A percentile compares a stretch with the other conserved stretches of the same genome.
Conservation (phyloP, 1,284 basidiomycete species). For the Trametes polyzona region DNA sequence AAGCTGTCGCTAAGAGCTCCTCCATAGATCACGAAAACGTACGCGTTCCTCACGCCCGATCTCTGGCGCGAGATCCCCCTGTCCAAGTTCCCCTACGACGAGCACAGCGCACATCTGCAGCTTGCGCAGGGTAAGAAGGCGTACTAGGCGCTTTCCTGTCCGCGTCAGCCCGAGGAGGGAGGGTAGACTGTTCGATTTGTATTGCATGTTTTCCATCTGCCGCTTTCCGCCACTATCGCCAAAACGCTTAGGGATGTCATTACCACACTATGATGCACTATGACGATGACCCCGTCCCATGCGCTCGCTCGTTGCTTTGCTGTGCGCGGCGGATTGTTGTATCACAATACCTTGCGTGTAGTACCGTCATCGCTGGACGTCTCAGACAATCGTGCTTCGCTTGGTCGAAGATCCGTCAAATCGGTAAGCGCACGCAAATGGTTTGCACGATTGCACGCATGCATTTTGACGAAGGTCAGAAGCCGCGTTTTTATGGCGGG, state of each 20-base stretch:
- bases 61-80: slow-evolving; percentile 96
- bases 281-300: slow-evolving; percentile 9
- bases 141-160: slow-evolving; percentile 52
- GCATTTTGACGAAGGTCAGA: no score
- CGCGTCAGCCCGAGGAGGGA: slow-evolving; percentile 33
- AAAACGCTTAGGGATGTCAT: slow-evolving; percentile 24
- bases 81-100: slow-evolving; percentile 90
- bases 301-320: slow-evolving; percentile 1
- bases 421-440: no score
- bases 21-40: slow-evolving; percentile 92
- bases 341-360: slow-evolving; percentile 19
- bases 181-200: slow-evolving; percentile 27
- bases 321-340: slow-evolving; percentile 11
- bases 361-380: no score
- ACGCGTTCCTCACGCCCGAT: slow-evolving; percentile 96
- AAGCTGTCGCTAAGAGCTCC: not conserved
- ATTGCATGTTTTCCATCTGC: slow-evolving; percentile 32
- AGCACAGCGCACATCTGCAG: slow-evolving; percentile 90
- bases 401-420: no score
- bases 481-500: no score
- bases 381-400: no score
- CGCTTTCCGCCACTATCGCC: slow-evolving; percentile 17
- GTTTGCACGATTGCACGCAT: no score
- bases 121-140: slow-evolving; percentile 81
- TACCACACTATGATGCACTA: slow-evolving; percentile 12